Evolutionary conservation across 768 basidiomycete species (phyloP), one percentile per base, ranked within the genome.

Genomic region (Leccinum subgranulosum): DNA sequence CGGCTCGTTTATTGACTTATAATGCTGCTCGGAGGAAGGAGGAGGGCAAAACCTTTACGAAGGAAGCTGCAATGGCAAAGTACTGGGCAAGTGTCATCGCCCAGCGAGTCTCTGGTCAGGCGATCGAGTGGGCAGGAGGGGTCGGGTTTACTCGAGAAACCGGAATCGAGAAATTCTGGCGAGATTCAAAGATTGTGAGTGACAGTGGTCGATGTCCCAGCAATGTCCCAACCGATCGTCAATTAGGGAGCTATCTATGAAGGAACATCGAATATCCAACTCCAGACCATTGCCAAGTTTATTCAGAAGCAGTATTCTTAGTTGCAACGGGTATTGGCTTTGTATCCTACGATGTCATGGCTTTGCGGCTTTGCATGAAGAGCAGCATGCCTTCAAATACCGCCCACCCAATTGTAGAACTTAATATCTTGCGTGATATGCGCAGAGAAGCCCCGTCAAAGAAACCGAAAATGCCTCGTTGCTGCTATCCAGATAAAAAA

Each of bases 31-130:
- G 96, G 29, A 81, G 92, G 54, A 95, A 96, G 81, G 96, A 97
- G 72, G 90, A 94, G 71, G 93, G 94, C 9, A 78, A 79, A 67
- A 67, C 75, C 27, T 99, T 98, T 73, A 86, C 87, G 28, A 92
- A 91, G 74, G 92, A 98, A 74, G 96, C 97, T 11, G 97, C 97
- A 2, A 97, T 98, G 92, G 97, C 97, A 51, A 99, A 99, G 74
- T 95, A 90, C 68, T 92, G 86, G 81, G 82, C 88, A 23, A 93
- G 92, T 58, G 82, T 89, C 21, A 84, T 99, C 6, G 97, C 97
- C 14, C 91, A 96, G 74, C 79, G 81, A 45, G 94, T 97, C 2
- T 82, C 88, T 10, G 94, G 96, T 7, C 75, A 80, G 45, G 96
- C 96, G 17, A 98, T 98, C 61, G 96, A 98, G 73, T 98, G 95